These are phyloP conservation scores for Hylodesmum podocarpum DNA, from an alignment of 306 rosid genomes.

Conservation along the genomic window DNA sequence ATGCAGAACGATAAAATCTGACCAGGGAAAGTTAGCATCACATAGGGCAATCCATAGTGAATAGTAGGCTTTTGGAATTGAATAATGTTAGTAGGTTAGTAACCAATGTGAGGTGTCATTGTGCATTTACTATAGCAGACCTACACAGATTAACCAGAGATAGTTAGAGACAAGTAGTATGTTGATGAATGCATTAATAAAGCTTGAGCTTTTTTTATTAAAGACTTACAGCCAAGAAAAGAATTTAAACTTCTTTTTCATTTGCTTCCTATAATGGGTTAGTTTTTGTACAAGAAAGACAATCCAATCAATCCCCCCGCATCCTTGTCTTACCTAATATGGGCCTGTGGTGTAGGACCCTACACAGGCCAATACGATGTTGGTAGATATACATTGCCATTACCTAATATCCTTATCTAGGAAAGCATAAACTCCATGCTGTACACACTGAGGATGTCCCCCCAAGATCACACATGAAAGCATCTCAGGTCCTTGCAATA, in stretches of 20 bases:
- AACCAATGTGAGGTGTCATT: neutral
- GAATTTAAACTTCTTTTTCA: neutral
- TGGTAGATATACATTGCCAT: neutral
- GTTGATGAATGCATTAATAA: neutral
- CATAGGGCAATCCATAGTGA: neutral
- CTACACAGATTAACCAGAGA: neutral
- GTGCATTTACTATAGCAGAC: neutral
- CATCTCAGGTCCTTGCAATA: neutral
- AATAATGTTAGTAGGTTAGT: neutral
- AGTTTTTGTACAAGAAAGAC: neutral
- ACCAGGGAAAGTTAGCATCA: neutral
- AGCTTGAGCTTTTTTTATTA: neutral
- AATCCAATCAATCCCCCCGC: neutral
- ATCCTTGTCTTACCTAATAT: neutral
- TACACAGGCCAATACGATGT: neutral
- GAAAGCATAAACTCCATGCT: neutral
- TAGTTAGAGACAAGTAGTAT: neutral
- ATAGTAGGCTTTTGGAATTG: neutral
- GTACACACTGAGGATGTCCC: neutral
- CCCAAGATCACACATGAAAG: neutral
- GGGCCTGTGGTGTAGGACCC: neutral
- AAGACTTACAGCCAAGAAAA: neutral
- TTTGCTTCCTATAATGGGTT: neutral
- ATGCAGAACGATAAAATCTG: neutral
- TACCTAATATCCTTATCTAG: neutral